These are phyloP conservation scores for Ogataea nakhonphanomensis DNA, from an alignment of 805 yeast genomes.

Conservation along the genomic window DNA sequence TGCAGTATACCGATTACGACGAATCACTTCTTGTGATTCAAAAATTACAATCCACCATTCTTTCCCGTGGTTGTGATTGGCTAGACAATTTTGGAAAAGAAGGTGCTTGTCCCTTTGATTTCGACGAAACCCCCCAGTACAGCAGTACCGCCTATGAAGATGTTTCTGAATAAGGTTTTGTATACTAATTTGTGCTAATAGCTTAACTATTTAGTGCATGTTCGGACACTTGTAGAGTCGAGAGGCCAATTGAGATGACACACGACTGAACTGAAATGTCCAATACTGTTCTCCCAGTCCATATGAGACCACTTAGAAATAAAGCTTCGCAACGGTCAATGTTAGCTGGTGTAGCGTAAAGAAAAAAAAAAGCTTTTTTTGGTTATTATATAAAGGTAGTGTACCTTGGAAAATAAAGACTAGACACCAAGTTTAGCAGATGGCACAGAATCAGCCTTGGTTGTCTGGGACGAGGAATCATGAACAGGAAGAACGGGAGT, in stretches of 20 bases:
- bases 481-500: constrained; percentile 3
- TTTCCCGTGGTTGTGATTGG: constrained; percentile 31
- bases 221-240: constrained; percentile 26
- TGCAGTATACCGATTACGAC: constrained; percentile 18
- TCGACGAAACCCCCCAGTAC: constrained; percentile 23
- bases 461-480: neutral
- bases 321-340: constrained; percentile 20
- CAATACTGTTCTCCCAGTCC: constrained; percentile 21
- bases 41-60: constrained; percentile 17
- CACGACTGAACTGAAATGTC: constrained; percentile 25
- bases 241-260: constrained; percentile 9
- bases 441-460: neutral
- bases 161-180: constrained; percentile 26
- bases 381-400: neutral
- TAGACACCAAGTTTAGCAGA: neutral
- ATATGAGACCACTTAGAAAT: constrained; percentile 23
- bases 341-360: constrained; percentile 24
- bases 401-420: neutral
- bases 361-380: constrained; percentile 1
- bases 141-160: constrained; percentile 24
- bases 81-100: constrained; percentile 33
- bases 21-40: constrained; percentile 19
- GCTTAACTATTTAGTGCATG: constrained; percentile 10
- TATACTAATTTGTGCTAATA: constrained; percentile 5
- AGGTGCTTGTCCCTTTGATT: constrained; percentile 21